Conservation (phyloP, 1,284 basidiomycete genomes). For the Porogramme epimiltina region DNA sequence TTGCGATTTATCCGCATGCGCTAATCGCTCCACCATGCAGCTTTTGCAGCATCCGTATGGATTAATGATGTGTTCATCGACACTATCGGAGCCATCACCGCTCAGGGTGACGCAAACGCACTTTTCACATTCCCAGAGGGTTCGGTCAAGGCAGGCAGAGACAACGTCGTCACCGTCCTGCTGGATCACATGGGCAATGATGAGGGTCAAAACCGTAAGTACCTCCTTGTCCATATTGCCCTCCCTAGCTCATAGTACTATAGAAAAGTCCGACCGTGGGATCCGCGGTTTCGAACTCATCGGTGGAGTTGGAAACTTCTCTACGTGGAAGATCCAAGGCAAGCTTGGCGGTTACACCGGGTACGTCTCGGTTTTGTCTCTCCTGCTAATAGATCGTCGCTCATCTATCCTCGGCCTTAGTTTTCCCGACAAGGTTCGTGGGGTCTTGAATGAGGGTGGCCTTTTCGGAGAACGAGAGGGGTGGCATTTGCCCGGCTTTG, state of each 20-base stretch:
- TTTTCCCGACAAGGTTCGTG: conserved; percentile 71
- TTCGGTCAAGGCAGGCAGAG: conserved; percentile 47
- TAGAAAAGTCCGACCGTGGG: conserved; percentile 71
- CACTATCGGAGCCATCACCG: conserved; percentile 65
- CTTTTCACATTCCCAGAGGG: conserved; percentile 64
- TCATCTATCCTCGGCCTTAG: conserved; percentile 29
- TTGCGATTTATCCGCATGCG: neutral
- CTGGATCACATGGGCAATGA: conserved; percentile 84
- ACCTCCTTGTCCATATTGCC: neutral
- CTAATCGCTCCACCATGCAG: conserved; percentile 33
- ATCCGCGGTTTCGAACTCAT: conserved; percentile 69
- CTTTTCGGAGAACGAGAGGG: conserved; percentile 76
- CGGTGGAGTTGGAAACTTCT: conserved; percentile 55
- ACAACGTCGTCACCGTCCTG: conserved; percentile 77
- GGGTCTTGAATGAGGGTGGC: conserved; percentile 80
- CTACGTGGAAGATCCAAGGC: conserved; percentile 80
- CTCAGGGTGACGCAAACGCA: conserved; percentile 68
- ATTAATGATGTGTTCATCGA: conserved; percentile 72
- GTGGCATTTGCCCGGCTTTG: conserved; percentile 81
- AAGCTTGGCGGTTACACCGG: conserved; percentile 75
- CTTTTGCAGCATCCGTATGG: conserved; percentile 80
- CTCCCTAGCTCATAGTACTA: neutral
- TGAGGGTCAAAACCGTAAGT: conserved; percentile 41
- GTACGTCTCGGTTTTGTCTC: conserved; percentile 39
- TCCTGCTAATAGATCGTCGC: neutral